phyloP scores from a whole-genome alignment of 2,329 filamentous ascomycete genomes.

The Tolypocladium cylindrosporum region DNA sequence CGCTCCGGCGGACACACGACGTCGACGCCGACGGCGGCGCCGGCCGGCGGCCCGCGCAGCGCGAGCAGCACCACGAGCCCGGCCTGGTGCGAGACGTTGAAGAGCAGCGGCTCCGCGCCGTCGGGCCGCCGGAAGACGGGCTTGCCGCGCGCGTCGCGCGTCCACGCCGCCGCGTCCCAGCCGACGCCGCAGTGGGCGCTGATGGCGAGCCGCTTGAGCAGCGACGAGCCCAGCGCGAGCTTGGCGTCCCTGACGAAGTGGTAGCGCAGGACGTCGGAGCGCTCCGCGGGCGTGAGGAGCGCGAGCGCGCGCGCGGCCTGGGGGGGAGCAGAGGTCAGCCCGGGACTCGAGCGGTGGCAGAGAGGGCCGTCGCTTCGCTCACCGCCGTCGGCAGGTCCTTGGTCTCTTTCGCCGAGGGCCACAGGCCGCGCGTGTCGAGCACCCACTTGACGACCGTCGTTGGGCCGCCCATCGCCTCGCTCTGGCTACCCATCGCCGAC shows the following conservation, averaged over 20 bases:
- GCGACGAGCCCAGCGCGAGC: constrained; percentile 60
- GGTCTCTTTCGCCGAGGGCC: constrained; percentile 41
- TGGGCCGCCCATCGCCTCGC: background rate
- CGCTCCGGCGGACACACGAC: constrained; percentile 53
- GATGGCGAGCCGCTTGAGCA: constrained; percentile 55
- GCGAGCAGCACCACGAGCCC: constrained; percentile 63
- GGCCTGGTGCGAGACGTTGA: constrained; percentile 73
- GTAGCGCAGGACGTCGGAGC: constrained; percentile 46
- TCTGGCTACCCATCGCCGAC: background rate
- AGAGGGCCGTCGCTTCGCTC: constrained; percentile 11
- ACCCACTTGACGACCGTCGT: constrained; percentile 48
- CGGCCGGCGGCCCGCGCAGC: constrained; percentile 21
- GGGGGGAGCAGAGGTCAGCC: background rate
- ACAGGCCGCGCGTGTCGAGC: constrained; percentile 49
- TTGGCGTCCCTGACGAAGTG: constrained; percentile 63
- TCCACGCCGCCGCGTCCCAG: constrained; percentile 49
- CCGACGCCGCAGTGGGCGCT: constrained; percentile 28
- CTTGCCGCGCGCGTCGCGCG: constrained; percentile 45
- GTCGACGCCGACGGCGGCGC: constrained; percentile 55
- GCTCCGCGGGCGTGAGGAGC: constrained; percentile 45
- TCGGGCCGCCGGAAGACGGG: constrained; percentile 40
- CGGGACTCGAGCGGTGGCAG: background rate
- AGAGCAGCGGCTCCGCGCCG: constrained; percentile 41
- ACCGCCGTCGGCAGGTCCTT: constrained; percentile 36
- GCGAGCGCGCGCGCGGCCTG: constrained; percentile 46